Percentiles rank a stretch among this genome's conserved stretches.
Conservation (phyloP, 371 early-diverging fungal genomes). For the Syncephalastrum monosporum region DNA sequence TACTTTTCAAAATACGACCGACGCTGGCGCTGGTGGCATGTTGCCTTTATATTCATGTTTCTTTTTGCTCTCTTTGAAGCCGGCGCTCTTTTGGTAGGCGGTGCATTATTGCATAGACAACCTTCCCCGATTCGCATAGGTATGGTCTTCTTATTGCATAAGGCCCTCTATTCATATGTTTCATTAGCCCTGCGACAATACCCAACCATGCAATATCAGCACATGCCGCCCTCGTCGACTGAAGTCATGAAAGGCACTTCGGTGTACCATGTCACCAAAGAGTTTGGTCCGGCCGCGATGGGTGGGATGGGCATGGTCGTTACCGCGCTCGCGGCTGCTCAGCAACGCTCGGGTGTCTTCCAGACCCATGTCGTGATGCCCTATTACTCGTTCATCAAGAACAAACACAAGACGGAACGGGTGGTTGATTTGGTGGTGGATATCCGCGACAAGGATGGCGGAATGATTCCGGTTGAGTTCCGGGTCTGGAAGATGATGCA, state of each 20-base stretch:
- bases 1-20: conserved; percentile 18
- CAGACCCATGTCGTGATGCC: conserved; percentile 63
- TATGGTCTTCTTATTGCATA: conserved; percentile 23
- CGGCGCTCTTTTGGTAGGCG: conserved; percentile 35
- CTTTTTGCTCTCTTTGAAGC: conserved; percentile 41
- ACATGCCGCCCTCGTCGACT: conserved; percentile 21
- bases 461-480: conserved; percentile 42
- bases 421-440: conserved; percentile 44
- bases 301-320: conserved; percentile 61
- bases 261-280: conserved; percentile 61
- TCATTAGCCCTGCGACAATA: conserved; percentile 39
- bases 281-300: conserved; percentile 57
- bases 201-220: conserved; percentile 50
- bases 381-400: conserved; percentile 54
- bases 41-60: conserved; percentile 32
- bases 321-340: conserved; percentile 62
- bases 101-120: conserved; percentile 35
- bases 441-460: conserved; percentile 48
- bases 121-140: conserved; percentile 52
- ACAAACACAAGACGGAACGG: conserved; percentile 28
- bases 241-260: conserved; percentile 38
- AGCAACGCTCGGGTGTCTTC: conserved; percentile 46
- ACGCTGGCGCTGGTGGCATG: conserved; percentile 61
- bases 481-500: conserved; percentile 48
- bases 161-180: conserved; percentile 8